Evolutionary conservation across 495 filamentous ascomycete species (phyloP).

Genomic region (Penicillium crystallinum): DNA sequence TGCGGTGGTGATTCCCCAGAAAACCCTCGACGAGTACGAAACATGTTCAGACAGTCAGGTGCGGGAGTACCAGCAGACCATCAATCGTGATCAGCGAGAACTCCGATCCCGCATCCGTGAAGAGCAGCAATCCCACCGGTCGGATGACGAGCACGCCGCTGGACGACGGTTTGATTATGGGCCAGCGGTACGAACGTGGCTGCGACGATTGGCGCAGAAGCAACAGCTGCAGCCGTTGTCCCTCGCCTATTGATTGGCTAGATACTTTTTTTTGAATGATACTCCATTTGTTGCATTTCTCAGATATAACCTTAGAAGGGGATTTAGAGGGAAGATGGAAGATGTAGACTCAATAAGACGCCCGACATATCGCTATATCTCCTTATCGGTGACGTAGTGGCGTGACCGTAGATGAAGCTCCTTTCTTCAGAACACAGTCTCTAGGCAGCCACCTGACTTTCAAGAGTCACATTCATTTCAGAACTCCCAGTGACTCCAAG

Average conservation of each 20-base stretch:
- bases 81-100: conserved; percentile 29
- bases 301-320: no score
- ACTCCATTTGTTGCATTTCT: no score
- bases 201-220: conserved; percentile 41
- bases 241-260: conserved; percentile 6
- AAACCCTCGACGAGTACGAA: conserved; percentile 13
- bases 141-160: conserved; percentile 43
- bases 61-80: conserved; percentile 19
- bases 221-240: conserved; percentile 26
- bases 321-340: no score
- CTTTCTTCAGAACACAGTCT: not conserved
- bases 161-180: conserved; percentile 46
- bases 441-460: no score
- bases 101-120: conserved; percentile 39
- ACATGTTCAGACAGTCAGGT: conserved; percentile 23
- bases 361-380: not conserved
- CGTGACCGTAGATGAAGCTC: no score
- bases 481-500: no score
- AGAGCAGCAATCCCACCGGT: conserved; percentile 34
- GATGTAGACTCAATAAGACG: no score
- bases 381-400: not conserved
- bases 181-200: conserved; percentile 41
- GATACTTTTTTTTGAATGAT: no score
- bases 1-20: conserved; percentile 17
- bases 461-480: no score